Base-by-base conservation (phyloP, 139 green algal genomes). In the Mychonastes homosphaera region DNA sequence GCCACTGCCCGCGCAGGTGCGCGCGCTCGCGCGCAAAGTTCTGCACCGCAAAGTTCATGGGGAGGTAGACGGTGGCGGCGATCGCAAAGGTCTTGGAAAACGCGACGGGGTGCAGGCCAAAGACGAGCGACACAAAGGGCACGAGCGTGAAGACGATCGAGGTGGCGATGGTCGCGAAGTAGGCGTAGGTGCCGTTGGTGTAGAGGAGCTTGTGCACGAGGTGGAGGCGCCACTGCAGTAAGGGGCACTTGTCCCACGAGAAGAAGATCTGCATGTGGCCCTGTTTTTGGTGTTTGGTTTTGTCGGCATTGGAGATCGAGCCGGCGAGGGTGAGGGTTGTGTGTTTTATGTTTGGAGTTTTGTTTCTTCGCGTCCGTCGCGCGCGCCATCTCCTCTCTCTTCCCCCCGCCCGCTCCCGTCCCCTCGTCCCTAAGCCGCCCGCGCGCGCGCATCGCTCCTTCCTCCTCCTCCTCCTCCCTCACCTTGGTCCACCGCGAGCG, bases 401-500 rank as follows among this genome's bases (percentile, higher is more conserved):
- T 55, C 51, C 18, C 61, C 67, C 26, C 44, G 12, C 44, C 19
- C 44, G 16, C 44, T 52, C 18, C 16, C 44, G 15, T 19, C 44
- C 44, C 8, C 44, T 19, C 44, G 13, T 52, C 44, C 19, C 44
- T 8, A 12, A 28, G 13, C 44, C 8, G 43, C 18, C 6, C 45
- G 56, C 26, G 16, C 45, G 16, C 45, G 18, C 55, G 34, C 55
- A 39, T 24, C 30, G 23, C 38, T 12, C 24, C 38, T 55, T 44
- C 18, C 61, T 61, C 26, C 55, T 44, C 55, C 38, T 21, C 30
- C 39, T 63, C 10, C 38, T 67, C 55, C 2, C 66, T 24, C 26
- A 68, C 53, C 60, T 88, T 88, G 66, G 69, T 71, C 81, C 81
- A 88, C 49, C 81, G 78, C 12, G 75, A 84, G 35, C 81, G 67